Evolutionary conservation across 176 grass and related monocot species (phyloP).

Genomic region (Oryza australiensis): DNA sequence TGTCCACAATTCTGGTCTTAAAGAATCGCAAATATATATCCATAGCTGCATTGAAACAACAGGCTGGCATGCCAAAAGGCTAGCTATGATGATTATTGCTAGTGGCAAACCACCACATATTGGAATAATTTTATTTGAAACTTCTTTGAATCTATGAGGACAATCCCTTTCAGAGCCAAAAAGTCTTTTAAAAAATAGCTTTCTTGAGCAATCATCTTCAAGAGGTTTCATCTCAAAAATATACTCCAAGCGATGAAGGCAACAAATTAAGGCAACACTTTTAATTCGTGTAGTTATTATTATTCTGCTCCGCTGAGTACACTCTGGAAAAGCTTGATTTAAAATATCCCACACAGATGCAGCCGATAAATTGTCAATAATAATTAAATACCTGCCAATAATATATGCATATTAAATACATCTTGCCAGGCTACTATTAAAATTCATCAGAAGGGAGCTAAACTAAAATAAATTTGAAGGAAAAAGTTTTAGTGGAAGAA

Average conservation of each 20-base stretch:
- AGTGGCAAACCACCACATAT: background rate
- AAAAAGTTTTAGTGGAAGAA: too few species aligned
- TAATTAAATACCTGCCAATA: background rate
- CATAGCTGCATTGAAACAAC: background rate
- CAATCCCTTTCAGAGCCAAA: background rate
- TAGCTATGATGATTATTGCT: background rate
- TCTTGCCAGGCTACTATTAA: too few species aligned
- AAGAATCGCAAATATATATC: background rate
- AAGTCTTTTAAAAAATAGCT: background rate
- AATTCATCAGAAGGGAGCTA: too few species aligned
- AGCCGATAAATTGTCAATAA: background rate
- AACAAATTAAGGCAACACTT: too few species aligned
- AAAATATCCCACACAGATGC: background rate
- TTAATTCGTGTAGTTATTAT: too few species aligned
- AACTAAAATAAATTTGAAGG: too few species aligned
- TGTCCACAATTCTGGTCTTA: background rate
- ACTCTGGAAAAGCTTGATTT: background rate
- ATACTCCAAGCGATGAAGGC: too few species aligned
- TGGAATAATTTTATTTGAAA: background rate
- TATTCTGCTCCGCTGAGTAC: too few species aligned
- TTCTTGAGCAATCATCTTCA: background rate
- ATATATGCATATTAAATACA: background rate
- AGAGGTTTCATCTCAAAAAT: conserved; percentile 9
- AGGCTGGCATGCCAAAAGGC: background rate
- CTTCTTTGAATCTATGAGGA: background rate